These are phyloP conservation scores for Mucor piriformis DNA, from an alignment of 371 early-diverging fungal species.

Conservation along the genomic window DNA sequence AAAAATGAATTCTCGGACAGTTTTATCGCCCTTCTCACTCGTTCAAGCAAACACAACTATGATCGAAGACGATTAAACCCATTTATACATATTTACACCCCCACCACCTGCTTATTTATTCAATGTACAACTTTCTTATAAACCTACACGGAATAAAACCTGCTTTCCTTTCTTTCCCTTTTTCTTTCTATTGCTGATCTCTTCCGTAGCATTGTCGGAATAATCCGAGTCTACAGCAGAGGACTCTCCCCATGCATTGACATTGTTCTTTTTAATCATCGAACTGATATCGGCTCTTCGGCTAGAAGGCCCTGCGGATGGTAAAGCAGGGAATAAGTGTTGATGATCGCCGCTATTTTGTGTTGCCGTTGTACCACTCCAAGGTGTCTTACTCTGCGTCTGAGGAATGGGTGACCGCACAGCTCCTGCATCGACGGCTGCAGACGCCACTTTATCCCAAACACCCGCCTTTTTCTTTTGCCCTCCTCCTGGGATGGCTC, in stretches of 20 bases:
- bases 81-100: neutral
- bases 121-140: conserved; percentile 9
- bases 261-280: conserved; percentile 8
- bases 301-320: conserved; percentile 1
- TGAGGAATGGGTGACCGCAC: conserved; percentile 44
- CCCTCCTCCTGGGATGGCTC: neutral
- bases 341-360: conserved; percentile 4
- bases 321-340: conserved; percentile 25
- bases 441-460: conserved; percentile 26
- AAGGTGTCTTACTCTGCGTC: conserved; percentile 54
- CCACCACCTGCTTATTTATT: conserved; percentile 3
- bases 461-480: conserved; percentile 19
- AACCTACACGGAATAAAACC: conserved; percentile 63
- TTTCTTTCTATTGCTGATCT: conserved; percentile 22
- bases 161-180: conserved; percentile 64
- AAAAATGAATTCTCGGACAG: neutral
- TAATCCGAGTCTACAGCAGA: conserved; percentile 9
- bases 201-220: neutral
- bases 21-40: conserved; percentile 26
- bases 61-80: conserved; percentile 12
- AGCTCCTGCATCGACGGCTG: conserved; percentile 24
- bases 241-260: conserved; percentile 13
- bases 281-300: conserved; percentile 20
- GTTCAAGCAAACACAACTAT: conserved; percentile 25
- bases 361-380: conserved; percentile 24